Evolutionary conservation across 805 yeast species (phyloP).

Genomic region (Jamesozyma spencerorum): DNA sequence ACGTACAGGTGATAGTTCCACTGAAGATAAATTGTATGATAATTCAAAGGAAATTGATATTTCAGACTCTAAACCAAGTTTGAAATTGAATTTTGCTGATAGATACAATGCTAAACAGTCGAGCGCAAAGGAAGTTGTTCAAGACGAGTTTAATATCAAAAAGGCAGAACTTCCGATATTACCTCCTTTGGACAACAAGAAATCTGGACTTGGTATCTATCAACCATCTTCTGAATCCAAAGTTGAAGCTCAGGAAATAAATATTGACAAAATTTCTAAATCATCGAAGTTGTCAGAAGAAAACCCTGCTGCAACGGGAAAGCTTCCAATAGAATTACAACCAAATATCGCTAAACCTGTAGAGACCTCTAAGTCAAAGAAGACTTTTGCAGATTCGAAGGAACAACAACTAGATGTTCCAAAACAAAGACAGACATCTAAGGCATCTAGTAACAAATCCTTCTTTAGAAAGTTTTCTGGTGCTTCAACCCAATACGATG

Average conservation of each 20-base stretch:
- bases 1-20: conserved; percentile 10
- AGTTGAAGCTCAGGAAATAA: neutral
- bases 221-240: conserved; percentile 10
- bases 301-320: neutral
- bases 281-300: neutral
- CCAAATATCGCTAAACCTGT: neutral
- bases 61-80: conserved; percentile 10
- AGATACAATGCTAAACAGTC: conserved; percentile 19
- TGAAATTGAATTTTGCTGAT: conserved; percentile 34
- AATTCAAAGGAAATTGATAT: neutral
- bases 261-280: neutral
- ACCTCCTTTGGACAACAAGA: conserved; percentile 23
- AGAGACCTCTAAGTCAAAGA: neutral
- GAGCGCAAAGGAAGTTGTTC: conserved; percentile 2
- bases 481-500: conserved; percentile 3
- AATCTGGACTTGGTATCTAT: conserved; percentile 25
- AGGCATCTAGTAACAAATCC: conserved; percentile 12
- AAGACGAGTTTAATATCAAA: conserved; percentile 1
- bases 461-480: conserved; percentile 32
- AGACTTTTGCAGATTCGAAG: neutral
- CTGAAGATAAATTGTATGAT: conserved; percentile 20
- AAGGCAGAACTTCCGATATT: conserved; percentile 19
- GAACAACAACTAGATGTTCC: conserved; percentile 7
- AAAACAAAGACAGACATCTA: conserved; percentile 6
- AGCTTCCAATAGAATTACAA: neutral